phyloP scores from a whole-genome alignment of 2,329 filamentous ascomycete species.

The Fusarium udum region DNA sequence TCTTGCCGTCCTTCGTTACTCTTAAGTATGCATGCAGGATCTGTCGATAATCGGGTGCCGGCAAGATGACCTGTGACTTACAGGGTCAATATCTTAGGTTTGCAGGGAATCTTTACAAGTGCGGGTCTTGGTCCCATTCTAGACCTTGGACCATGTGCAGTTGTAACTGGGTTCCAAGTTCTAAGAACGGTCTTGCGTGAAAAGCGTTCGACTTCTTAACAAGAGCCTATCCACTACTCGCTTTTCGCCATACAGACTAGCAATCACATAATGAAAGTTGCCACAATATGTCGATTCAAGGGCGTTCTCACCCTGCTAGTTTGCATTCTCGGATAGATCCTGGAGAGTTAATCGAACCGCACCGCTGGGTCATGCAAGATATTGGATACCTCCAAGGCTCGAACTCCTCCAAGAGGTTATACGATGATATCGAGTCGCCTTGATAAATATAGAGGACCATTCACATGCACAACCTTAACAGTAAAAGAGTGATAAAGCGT shows the following conservation, averaged over 20 bases:
- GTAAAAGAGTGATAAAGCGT: not conserved
- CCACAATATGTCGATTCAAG: not conserved
- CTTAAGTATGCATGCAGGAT: not conserved
- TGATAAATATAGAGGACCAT: accelerated
- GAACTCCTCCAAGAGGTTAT: not conserved
- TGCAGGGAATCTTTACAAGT: not conserved
- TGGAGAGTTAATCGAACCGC: not conserved
- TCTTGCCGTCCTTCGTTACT: not conserved
- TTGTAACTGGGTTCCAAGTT: not conserved
- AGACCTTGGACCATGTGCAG: not conserved
- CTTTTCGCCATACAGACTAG: not conserved
- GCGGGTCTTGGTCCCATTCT: not conserved
- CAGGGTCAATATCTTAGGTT: not conserved
- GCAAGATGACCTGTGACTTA: not conserved
- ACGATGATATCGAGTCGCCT: not conserved
- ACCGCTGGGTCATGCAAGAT: not conserved
- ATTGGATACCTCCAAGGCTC: not conserved
- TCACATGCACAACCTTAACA: accelerated
- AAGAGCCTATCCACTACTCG: not conserved
- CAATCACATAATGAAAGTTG: not conserved
- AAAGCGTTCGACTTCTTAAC: not conserved
- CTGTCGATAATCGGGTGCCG: not conserved
- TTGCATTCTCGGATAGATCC: not conserved
- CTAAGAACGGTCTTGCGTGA: not conserved
- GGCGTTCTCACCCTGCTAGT: not conserved